phyloP scores from a whole-genome alignment of 1,284 basidiomycete species.

The Trametes versicolor region DNA sequence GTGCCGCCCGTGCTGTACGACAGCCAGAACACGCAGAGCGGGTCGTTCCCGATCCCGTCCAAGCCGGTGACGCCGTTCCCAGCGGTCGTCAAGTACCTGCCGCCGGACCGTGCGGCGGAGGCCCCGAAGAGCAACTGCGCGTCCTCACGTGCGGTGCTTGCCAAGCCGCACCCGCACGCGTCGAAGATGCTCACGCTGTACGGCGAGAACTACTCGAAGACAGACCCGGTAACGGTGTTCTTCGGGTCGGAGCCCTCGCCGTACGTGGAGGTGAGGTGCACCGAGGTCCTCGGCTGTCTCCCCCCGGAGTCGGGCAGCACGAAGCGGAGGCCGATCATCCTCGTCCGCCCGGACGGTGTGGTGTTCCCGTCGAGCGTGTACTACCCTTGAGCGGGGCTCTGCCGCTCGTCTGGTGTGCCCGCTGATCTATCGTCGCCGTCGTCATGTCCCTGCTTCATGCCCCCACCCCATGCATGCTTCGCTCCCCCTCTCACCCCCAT shows the following conservation, averaged over 20 bases:
- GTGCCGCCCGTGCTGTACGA: conserved; percentile 87
- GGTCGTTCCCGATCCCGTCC: conserved; percentile 78
- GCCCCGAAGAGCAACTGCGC: conserved; percentile 73
- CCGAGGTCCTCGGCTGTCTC: conserved; percentile 84
- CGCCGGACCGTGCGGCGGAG: conserved; percentile 83
- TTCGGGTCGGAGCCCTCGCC: conserved; percentile 90
- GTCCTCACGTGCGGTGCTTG: conserved; percentile 68
- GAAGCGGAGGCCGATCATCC: conserved; percentile 82
- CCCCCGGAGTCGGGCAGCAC: conserved; percentile 71
- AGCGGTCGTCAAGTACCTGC: conserved; percentile 84
- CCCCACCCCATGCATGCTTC: not conserved
- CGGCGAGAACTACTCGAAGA: conserved; percentile 90
- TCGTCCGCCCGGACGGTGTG: conserved; percentile 90
- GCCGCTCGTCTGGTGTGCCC: conserved; percentile 4
- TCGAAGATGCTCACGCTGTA: conserved; percentile 87
- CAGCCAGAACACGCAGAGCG: conserved; percentile 71
- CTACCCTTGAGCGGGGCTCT: conserved; percentile 66
- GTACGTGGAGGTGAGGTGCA: conserved; percentile 89
- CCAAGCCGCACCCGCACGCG: conserved; percentile 77
- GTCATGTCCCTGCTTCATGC: conserved; percentile 13
- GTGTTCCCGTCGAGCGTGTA: conserved; percentile 90
- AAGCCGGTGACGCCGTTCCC: conserved; percentile 92
- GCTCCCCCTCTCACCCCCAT: not conserved
- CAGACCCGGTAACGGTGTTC: conserved; percentile 82
- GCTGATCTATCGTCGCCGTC: conserved; percentile 14